These are phyloP conservation scores for sunflower (Helianthus annuus) DNA, from an alignment of 129 eudicot species.

Conservation along the genomic window HanXRQr2.0-SUNRISE NC_035446.2:36655155-36655654, in stretches of 20 bases:
- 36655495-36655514: not conserved
- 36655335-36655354: not conserved
- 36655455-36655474: conserved; percentile 19
- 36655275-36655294: not conserved
- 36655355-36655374: conserved; percentile 11
- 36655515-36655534: conserved; percentile 25
- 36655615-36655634: conserved; percentile 20
- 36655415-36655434: conserved; percentile 19
- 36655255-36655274: not conserved
- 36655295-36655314: not conserved
- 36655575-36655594: not conserved
- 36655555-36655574: not conserved
- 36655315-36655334: not conserved
- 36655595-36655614: conserved; percentile 41
- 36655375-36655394: not conserved
- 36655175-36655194: too few relatives aligned
- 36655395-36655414: conserved; percentile 15
- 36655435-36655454: conserved; percentile 11
- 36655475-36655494: not conserved
- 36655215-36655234: not conserved
- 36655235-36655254: not conserved
- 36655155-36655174: too few relatives aligned
- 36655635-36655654: conserved; percentile 48
- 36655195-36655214: not conserved
- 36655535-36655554: conserved; percentile 2